Base-by-base conservation (phyloP, 305 asterid genomes). In the Solanum hybrid region DNA sequence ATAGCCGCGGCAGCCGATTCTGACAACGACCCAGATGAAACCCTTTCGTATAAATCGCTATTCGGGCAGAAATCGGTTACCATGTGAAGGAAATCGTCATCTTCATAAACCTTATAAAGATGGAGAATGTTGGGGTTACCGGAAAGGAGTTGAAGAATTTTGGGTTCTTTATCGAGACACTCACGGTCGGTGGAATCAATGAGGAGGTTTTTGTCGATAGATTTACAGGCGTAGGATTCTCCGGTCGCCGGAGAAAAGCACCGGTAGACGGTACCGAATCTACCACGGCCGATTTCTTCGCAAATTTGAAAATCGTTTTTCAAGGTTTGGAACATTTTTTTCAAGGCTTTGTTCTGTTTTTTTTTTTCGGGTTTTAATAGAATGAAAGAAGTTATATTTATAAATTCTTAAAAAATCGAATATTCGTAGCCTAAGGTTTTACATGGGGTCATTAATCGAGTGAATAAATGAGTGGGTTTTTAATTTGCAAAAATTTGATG, bases 221-320 rank as follows among this genome's bases (percentile, higher is more conserved):
- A 78, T 91, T 97, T 97, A 88, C 97, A 94, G 88, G 99, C 99
- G 86, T 77, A 94, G 56, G 92, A 90, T 2, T 91, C 91, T 51
- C 72, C 92, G 90, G 97, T 85, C 19, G 60, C 3, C 13, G 95
- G 88, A 60, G 94, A 93, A 87, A 88, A 93, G 91, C 99, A 97
- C 91, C 99, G 98, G 96, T 93, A 91, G 91, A 97, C 98, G 90
- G 93, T 92, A 89, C 99, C 99, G 94, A 95, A 97, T 76, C 96
- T 94, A 89, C 99, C 99, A 89, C 98, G 97, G 90, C 99, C 99
- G 88, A 97, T 94, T 95, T 97, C 99, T 91, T 95, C 96, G 89
- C 95, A 93, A 88, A 96, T 32, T 34, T 95, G 95, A 94, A 92
- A 97, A 15, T 95, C 94, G 40, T 31, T 66, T 15, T 93, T 90